These are phyloP conservation scores for Cyclaneusma minus DNA, from an alignment of 2,329 filamentous ascomycete genomes.

Conservation along the genomic window DNA sequence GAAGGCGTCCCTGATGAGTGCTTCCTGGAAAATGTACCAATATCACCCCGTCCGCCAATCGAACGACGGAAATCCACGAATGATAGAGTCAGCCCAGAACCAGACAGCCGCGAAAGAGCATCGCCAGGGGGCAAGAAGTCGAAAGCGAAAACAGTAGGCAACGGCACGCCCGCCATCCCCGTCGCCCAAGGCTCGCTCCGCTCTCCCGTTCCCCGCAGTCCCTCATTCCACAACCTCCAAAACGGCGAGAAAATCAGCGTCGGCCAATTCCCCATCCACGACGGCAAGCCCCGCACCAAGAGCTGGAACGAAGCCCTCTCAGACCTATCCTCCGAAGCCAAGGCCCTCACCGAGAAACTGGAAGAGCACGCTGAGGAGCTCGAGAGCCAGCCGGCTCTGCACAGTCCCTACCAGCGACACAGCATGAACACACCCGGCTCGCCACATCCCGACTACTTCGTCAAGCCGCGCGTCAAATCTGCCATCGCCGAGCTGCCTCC, in stretches of 20 bases:
- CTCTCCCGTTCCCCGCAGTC: conserved; percentile 23
- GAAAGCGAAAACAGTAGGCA: conserved; percentile 30
- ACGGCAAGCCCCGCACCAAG: conserved; percentile 34
- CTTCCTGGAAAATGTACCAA: conserved; percentile 67
- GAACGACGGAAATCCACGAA: conserved; percentile 31
- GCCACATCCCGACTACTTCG: conserved; percentile 21
- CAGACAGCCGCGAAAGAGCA: conserved; percentile 6
- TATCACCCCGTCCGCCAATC: conserved; percentile 52
- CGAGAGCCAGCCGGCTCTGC: conserved; percentile 25
- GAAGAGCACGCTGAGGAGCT: conserved; percentile 61
- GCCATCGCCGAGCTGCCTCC: conserved; percentile 53
- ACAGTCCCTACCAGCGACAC: conserved; percentile 8
- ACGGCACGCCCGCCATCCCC: conserved; percentile 45
- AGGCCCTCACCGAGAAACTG: conserved; percentile 62
- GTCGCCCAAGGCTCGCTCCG: conserved; percentile 42
- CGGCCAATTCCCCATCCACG: conserved; percentile 43
- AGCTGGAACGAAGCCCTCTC: conserved; percentile 61
- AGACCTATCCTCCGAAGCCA: conserved; percentile 57
- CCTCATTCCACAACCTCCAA: conserved; percentile 1
- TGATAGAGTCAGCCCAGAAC: conserved; percentile 16
- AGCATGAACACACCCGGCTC: conserved; percentile 20
- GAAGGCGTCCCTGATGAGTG: conserved; percentile 64
- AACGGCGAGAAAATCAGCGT: conserved; percentile 11
- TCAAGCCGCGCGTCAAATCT: conserved; percentile 43
- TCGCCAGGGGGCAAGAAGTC: conserved; percentile 1